Base-by-base conservation (phyloP, 2,329 filamentous ascomycete genomes). In the Cladophialophora chaetospira region DNA sequence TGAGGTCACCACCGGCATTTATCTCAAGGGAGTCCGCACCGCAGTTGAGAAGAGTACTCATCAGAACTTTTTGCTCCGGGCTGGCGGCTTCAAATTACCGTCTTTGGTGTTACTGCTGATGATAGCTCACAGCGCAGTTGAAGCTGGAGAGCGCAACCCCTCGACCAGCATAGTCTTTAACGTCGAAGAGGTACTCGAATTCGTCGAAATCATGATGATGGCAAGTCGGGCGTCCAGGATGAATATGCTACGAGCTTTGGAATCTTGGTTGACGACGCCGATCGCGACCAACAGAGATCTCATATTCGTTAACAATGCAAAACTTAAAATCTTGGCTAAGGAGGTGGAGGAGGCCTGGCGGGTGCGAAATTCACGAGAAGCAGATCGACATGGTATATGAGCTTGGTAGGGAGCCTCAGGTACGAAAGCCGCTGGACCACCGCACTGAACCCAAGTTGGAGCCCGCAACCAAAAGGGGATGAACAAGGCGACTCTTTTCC, bases 171-270 rank as follows among this genome's bases (percentile, higher is more conserved):
- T 42, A 2, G 38, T 42, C 38, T 42, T 42, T 10, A 15, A 46
- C 25, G 52, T 47, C 23, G 52, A 55, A 48, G 33, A 55, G 43
- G 44, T 55, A 29, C 49, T 55, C 42, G 52, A 55, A 15, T 55
- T 55, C 21, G 52, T 55, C 21, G 36, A 48, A 17, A 45, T 55
- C 21, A 29, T 42, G 15, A 55, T 55, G 52, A 55, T 55, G 43
- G 43, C 42, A 5, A 38, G 31, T 31, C 10, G 8, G 3, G 33
- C 5, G 10, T 15, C 21, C 21, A 46, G 52, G 25, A 46, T 31
- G 19, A 38, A 13, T 19, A 10, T 55, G 9, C 19, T 55, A 11
- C 31, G 23, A 15, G 31, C 52, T 11, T n/a, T 55, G 43, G 31
- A 8, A n/a, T 55, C 52, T 11, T 55, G 52, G 29, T 31, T 55